Evolutionary conservation across 495 filamentous ascomycete genomes (phyloP), one percentile per base, ranked within the genome.

Genomic region (Parmelia sp.): DNA sequence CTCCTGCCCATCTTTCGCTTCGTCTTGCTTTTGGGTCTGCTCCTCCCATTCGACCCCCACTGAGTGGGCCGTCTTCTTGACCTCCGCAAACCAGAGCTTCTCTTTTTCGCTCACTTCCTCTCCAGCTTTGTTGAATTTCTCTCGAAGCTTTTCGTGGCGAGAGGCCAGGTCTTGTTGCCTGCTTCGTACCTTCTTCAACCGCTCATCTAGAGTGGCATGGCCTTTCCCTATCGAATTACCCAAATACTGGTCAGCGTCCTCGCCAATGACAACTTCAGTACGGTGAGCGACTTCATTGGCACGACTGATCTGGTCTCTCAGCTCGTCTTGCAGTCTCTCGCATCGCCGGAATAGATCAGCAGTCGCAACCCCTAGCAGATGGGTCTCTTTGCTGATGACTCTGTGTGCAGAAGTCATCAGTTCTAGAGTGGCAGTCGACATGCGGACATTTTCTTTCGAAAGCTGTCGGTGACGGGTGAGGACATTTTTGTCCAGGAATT

Each of bases 301-400:
- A 66, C 86, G 84, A 65, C 72, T 78, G 53, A 96, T 79, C 72
- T 96, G 91, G 40, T 86, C 84, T 35, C 76, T 74, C 59, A 96
- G 79, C 73, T 96, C 90, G 3, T 78, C 77, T 69, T 84, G 86
- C 47, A 96, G 75, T 19, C 86, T 78, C 69, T 91, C 84, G 68
- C 89, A 92, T 29, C 88, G 82, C 21, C 86, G 81, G 77, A 96
- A 96, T 12, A 96, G 78, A 69, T 95, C 90, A 1, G 91, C 84
- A 4, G 90, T 91, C 15, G 89, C 90, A 58, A 81, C 71, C 44
- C 88, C 87, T 33, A 96, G 79, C 9, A 78, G 76, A 66, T 87
- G 79, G 0, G 91, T 94, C 74, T 96, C 89, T 25, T 80, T 76
- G 59, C 85, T 86, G 27, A 96, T 76, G 4, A 90, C 79, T 55